A percentile compares a stretch with the other conserved stretches of the same genome.
phyloP scores from a whole-genome alignment of 805 yeast genomes.

The Candida chilensis region DNA sequence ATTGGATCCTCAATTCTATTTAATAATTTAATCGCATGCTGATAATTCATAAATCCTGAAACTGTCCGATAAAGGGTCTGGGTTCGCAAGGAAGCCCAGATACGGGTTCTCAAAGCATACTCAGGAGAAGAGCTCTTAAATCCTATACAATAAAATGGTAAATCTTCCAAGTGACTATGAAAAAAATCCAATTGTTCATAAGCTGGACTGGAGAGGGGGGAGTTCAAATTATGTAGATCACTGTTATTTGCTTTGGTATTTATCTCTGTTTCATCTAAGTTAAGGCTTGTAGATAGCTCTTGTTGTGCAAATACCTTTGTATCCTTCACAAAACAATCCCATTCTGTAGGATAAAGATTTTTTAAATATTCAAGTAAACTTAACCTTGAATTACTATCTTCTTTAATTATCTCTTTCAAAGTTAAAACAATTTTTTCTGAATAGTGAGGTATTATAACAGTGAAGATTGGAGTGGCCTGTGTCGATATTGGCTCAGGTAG shows the following conservation, averaged over 20 bases:
- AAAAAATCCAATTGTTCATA: no score
- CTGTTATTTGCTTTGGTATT: no score
- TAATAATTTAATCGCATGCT: conserved; percentile 61
- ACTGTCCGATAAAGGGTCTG: conserved; percentile 81
- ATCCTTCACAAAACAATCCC: conserved; percentile 76
- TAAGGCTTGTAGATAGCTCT: no score
- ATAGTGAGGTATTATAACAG: conserved; percentile 44
- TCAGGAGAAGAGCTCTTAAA: conserved; percentile 60
- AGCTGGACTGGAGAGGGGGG: no score
- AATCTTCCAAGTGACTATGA: no score
- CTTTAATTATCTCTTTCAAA: conserved; percentile 36
- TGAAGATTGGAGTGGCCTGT: conserved; percentile 38
- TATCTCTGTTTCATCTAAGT: background rate
- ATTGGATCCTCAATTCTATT: conserved; percentile 60
- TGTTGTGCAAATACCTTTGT: conserved; percentile 37
- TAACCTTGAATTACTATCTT: conserved; percentile 31
- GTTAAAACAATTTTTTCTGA: conserved; percentile 37
- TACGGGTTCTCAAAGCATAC: conserved; percentile 59
- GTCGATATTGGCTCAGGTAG: conserved; percentile 39
- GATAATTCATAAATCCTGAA: conserved; percentile 77
- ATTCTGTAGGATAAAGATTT: conserved; percentile 61
- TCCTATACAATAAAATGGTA: conserved; percentile 68
- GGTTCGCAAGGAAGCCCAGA: conserved; percentile 81
- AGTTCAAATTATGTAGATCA: no score
- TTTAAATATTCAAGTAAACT: conserved; percentile 75